phyloP scores from a whole-genome alignment of 1,139 yeast species.

The Blastobotrys arbuscula region DNA sequence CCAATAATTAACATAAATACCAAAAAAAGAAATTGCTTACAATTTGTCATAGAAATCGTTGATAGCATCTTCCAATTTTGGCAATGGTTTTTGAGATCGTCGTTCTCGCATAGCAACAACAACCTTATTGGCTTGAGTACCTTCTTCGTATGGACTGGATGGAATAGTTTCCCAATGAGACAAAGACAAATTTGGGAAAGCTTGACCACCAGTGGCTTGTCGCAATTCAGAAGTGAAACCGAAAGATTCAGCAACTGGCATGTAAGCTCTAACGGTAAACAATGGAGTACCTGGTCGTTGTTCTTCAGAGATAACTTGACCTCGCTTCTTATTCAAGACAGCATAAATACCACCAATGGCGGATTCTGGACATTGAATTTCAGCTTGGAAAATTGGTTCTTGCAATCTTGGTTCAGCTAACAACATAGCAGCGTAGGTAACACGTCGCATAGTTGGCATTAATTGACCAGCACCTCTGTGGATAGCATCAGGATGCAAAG shows the following conservation, averaged over 20 bases:
- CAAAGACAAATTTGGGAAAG: constrained; percentile 99
- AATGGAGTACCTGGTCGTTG: constrained; percentile 99
- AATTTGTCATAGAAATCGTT: constrained; percentile 99
- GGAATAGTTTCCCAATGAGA: constrained; percentile 93
- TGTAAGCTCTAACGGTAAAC: constrained; percentile 98
- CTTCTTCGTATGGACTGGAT: constrained; percentile 91
- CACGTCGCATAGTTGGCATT: constrained; percentile 99
- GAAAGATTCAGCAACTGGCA: constrained; percentile 99
- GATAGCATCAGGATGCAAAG: constrained; percentile 99
- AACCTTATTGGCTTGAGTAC: constrained; percentile 92
- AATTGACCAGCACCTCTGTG: constrained; percentile 99
- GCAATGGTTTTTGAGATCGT: constrained; percentile 96
- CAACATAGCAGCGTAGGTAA: constrained; percentile 95
- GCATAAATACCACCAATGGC: constrained; percentile 99
- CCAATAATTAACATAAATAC: too few species aligned
- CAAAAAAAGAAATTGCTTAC: too few species aligned
- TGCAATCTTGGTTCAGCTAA: constrained; percentile 98
- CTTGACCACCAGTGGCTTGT: constrained; percentile 99
- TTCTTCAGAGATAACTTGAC: constrained; percentile 98
- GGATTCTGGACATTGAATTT: constrained; percentile 98
- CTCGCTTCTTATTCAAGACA: constrained; percentile 99
- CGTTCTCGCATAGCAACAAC: constrained; percentile 90
- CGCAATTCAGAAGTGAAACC: constrained; percentile 99
- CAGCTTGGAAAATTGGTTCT: constrained; percentile 99
- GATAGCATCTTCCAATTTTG: constrained; percentile 97